Conservation (phyloP, 805 yeast species). For the Spathaspora passalidarum region DNA sequence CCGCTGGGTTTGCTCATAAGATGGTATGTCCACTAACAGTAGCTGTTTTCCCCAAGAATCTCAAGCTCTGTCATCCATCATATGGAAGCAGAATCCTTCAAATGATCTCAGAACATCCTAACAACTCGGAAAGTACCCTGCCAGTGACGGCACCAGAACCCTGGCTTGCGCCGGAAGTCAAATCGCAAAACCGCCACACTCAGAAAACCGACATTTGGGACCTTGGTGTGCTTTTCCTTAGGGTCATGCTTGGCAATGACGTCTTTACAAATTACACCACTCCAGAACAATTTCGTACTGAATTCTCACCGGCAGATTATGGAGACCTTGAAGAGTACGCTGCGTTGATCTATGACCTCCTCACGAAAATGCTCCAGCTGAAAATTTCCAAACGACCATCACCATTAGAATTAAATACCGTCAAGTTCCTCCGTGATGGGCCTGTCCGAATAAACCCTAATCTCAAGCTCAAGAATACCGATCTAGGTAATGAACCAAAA, state of each 20-base stretch:
- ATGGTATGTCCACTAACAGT: conserved; percentile 59
- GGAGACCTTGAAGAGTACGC: conserved; percentile 66
- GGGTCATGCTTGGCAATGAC: conserved; percentile 46
- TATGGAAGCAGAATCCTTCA: conserved; percentile 35
- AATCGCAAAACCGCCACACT: conserved; percentile 54
- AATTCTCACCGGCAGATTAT: conserved; percentile 30
- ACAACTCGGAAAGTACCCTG: conserved; percentile 7
- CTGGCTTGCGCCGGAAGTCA: conserved; percentile 89
- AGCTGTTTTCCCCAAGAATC: conserved; percentile 43
- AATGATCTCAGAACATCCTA: conserved; percentile 24
- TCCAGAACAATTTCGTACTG: conserved; percentile 35
- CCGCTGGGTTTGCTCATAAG: conserved; percentile 78
- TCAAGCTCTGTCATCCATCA: conserved; percentile 59
- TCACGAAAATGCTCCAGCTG: conserved; percentile 60
- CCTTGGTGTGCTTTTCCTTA: conserved; percentile 68
- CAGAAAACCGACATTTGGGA: conserved; percentile 93
- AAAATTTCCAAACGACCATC: conserved; percentile 72
- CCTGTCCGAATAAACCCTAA: conserved; percentile 23
- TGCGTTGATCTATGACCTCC: conserved; percentile 61
- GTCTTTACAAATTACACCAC: conserved; percentile 60
- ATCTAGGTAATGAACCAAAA: neutral
- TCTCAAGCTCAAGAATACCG: conserved; percentile 1
- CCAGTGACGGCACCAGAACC: conserved; percentile 20
- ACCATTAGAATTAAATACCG: conserved; percentile 81
- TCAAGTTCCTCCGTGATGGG: conserved; percentile 75